phyloP scores from a whole-genome alignment of 495 filamentous ascomycete species.

The Daldinia childiae region DNA sequence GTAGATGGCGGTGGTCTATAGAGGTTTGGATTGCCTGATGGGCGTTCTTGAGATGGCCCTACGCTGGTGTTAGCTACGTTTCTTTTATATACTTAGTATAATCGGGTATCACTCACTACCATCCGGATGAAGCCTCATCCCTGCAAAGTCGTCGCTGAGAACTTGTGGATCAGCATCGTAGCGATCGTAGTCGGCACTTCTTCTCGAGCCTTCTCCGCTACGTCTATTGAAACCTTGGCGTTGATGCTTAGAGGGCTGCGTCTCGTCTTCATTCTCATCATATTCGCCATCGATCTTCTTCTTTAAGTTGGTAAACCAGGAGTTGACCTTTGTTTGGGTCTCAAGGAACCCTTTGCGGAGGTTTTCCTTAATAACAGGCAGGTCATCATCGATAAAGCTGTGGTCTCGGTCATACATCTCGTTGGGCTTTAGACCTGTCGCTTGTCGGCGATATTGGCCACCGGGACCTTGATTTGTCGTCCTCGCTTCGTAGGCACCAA shows the following conservation, averaged over 20 bases:
- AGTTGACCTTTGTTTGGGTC: constrained; percentile 91
- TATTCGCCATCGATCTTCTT: constrained; percentile 92
- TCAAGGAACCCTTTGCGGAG: constrained; percentile 94
- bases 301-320: constrained; percentile 88
- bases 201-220: constrained; percentile 61
- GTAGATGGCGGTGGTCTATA: constrained; percentile 76
- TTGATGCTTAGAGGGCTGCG: constrained; percentile 50
- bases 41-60: constrained; percentile 38
- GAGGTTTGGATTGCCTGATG: constrained; percentile 71
- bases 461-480: constrained; percentile 57
- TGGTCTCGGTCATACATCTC: constrained; percentile 68
- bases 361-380: constrained; percentile 92
- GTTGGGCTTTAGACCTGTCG: constrained; percentile 58
- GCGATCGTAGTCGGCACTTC: constrained; percentile 83
- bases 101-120: constrained; percentile 65
- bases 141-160: constrained; percentile 89
- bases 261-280: constrained; percentile 64
- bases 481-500: constrained; percentile 61
- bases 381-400: constrained; percentile 95
- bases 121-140: constrained; percentile 81
- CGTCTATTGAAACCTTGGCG: constrained; percentile 46
- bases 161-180: constrained; percentile 97
- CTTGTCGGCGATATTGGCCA: constrained; percentile 50
- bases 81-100: neutral
- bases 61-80: constrained; percentile 26